Conservation (phyloP, 495 filamentous ascomycete genomes). For the Aspergillus baeticus region DNA sequence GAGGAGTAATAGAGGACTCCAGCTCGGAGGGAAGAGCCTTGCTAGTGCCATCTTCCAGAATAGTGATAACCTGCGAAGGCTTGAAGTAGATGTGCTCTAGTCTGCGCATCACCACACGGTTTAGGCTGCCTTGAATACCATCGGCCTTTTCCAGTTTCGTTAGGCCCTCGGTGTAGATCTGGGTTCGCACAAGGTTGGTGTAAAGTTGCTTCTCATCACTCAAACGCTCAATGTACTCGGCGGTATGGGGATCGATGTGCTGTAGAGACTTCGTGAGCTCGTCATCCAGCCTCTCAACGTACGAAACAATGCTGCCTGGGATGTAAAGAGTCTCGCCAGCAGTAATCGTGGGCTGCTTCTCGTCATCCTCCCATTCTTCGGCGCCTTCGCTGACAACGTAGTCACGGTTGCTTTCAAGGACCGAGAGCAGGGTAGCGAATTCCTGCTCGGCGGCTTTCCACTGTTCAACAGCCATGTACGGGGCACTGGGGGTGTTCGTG, state of each 20-base stretch:
- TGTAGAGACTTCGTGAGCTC: conserved; percentile 95
- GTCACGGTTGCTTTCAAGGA: conserved; percentile 74
- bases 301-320: conserved; percentile 90
- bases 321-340: conserved; percentile 78
- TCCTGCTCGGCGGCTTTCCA: conserved; percentile 95
- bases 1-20: conserved; percentile 79
- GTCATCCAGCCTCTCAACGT: conserved; percentile 93
- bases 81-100: conserved; percentile 99
- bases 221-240: conserved; percentile 95
- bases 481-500: conserved; percentile 70
- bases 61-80: conserved; percentile 88
- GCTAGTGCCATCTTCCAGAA: conserved; percentile 90
- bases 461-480: conserved; percentile 91
- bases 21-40: conserved; percentile 70
- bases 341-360: conserved; percentile 75
- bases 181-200: conserved; percentile 79
- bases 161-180: conserved; percentile 84
- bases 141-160: conserved; percentile 69
- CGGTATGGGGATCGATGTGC: conserved; percentile 96
- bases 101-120: conserved; percentile 88
- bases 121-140: conserved; percentile 74
- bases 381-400: conserved; percentile 85
- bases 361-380: conserved; percentile 99
- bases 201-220: conserved; percentile 91
- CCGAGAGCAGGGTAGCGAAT: conserved; percentile 69